Evolutionary conservation across 106 monocot genomes (phyloP).

Genomic region (Dendrobium chrysotoxum): DNA sequence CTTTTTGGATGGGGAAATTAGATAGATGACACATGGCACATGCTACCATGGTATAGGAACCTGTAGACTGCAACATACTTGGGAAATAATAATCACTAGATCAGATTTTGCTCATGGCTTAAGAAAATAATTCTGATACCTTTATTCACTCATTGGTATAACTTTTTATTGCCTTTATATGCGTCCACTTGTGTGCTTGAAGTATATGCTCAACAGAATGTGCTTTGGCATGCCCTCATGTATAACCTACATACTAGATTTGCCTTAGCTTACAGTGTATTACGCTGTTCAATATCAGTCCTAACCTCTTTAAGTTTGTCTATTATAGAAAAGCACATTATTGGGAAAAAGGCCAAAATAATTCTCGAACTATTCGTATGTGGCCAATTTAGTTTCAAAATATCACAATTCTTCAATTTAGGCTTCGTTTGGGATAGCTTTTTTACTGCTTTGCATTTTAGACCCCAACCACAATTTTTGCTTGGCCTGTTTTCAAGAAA

Average conservation of each 20-base stretch:
- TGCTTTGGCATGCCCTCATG: neutral
- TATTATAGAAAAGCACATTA: no score
- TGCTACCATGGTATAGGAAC: neutral
- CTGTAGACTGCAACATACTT: neutral
- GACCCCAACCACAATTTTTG: no score
- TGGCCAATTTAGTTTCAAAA: no score
- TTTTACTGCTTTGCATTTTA: no score
- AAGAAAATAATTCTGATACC: neutral
- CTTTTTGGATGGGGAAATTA: neutral
- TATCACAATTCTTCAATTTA: no score
- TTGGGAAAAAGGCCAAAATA: no score
- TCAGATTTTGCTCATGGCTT: neutral
- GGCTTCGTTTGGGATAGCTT: no score
- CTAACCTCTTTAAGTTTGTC: no score
- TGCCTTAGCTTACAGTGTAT: no score
- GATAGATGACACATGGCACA: neutral
- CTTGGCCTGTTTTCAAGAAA: no score
- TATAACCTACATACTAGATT: neutral
- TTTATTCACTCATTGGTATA: neutral
- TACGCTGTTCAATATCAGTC: no score
- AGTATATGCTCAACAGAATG: neutral
- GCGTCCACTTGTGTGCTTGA: neutral
- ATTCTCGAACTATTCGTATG: no score
- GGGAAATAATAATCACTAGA: neutral
- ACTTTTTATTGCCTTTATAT: neutral